Evolutionary conservation across 2,329 filamentous ascomycete species (phyloP), one percentile per base, ranked within the genome.

Genomic region (Phoma sp.): DNA sequence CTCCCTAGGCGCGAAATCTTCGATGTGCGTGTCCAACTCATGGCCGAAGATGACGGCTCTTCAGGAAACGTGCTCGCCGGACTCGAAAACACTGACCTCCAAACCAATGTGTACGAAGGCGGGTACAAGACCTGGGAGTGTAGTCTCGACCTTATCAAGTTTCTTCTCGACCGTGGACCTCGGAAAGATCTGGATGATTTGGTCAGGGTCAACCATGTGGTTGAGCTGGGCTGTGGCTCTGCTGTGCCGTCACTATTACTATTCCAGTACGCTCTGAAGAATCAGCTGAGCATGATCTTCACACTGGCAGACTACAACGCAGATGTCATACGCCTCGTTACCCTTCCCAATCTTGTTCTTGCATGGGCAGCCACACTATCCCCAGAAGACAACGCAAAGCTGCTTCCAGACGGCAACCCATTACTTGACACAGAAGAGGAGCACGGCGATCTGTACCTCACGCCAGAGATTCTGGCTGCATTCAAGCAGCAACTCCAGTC

Each of bases 71-170:
- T 64, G 5, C 52, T 69, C 2, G 67, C 74, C 10, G 77, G 63
- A 25, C 76, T 68, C 17, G 59, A 67, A 29, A 81, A 83, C 57
- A 86, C 90, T 59, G 91, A 95, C 74, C 87, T 95, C 60, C 89
- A 87, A 73, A 90, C 89, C 49, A 90, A 90, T 45, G 84, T 93
- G 55, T 95, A 95, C 75, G 91, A 95, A 76, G 91, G 91, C 51
- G 91, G 91, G 20, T 92, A 93, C 78, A 95, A 95, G 78, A 93
- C 89, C 66, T 95, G 91, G 91, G 91, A 95, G 77, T 93, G 90
- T 76, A 91, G 88, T 55, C 81, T 92, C 46, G 91, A 95, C 71
- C 80, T 95, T 15, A 89, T 91, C 43, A 90, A 87, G 68, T 85
- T 89, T 42, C 69, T 81, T 1, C 71, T 82, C 1, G 79, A 81